phyloP scores from a whole-genome alignment of 192 early-diverging fungal species.

The Coemansia sp. region DNA sequence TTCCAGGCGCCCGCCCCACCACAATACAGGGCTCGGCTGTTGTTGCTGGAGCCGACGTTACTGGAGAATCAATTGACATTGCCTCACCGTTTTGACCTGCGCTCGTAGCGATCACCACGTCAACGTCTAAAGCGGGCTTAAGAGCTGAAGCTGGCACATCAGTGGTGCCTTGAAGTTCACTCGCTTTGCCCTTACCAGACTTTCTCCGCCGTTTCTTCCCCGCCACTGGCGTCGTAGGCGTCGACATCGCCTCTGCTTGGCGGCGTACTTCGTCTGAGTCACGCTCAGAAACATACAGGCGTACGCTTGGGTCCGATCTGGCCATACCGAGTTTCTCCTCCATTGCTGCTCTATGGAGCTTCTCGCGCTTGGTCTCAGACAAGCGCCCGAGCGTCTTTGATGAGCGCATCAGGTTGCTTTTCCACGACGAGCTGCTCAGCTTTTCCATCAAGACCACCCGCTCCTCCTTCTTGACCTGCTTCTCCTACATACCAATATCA shows the following conservation, averaged over 20 bases:
- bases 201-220: slow-evolving; percentile 19
- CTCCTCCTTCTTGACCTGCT: slow-evolving; percentile 82
- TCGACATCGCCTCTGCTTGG: slow-evolving; percentile 17
- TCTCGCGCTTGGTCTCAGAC: slow-evolving; percentile 68
- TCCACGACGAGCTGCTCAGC: slow-evolving; percentile 66
- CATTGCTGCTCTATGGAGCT: slow-evolving; percentile 63
- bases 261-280: slow-evolving; percentile 47
- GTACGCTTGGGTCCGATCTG: slow-evolving; percentile 61
- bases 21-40: not conserved
- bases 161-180: not conserved
- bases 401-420: slow-evolving; percentile 69
- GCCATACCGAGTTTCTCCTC: slow-evolving; percentile 69
- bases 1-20: slow-evolving; percentile 36
- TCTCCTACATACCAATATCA: slow-evolving; percentile 50
- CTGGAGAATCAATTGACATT: not conserved
- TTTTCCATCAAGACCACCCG: slow-evolving; percentile 66
- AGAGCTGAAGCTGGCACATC: not conserved
- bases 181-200: slow-evolving; percentile 12
- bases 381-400: slow-evolving; percentile 65
- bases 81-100: not conserved
- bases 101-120: not conserved
- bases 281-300: slow-evolving; percentile 60
- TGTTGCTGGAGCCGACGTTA: not conserved
- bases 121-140: not conserved
- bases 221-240: not conserved